Base-by-base conservation (phyloP, 2,329 filamentous ascomycete species). In the Stemphylium vesicarium region DNA sequence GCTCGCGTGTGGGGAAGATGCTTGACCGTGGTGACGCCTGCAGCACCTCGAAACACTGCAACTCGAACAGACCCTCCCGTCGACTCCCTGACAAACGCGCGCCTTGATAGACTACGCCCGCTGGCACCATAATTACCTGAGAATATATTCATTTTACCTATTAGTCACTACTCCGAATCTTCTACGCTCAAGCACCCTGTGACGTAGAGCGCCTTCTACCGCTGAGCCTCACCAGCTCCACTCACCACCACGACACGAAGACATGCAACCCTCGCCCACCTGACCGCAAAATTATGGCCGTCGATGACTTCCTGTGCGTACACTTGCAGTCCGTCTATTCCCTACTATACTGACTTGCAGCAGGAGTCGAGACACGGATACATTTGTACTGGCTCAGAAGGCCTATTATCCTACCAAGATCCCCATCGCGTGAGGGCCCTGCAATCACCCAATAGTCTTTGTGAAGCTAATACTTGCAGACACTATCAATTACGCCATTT, bases 401-500 rank as follows among this genome's bases (percentile, higher is more conserved):
- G 70, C 72, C 36, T 81, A 80, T 77, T 81, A 80, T 63, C 77
- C 78, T 15, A 71, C 79, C 56, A 75, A 75, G 62, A 82, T 82
- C 50, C 79, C 79, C 35, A 77, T 82, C 37, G 78, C 78, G 78
- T 80, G 69, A 69, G 78, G 57, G 46, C 15, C 20, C 18, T 18
- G 15, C 51, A 33, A 6, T 3, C 33, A 29, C 44, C 46, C 13
- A 33, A 38, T 15, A 49, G 44, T 15, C 4, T 22, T 13, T 4
- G 24, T 31, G 42, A 15, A 16, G 48, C 63, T 72, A 45, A 71
- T 55, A 29, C 37, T 35, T 15, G 32, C 68, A 93, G 89, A 63
- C 91, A 95, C 77, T 93, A 89, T 87, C 91, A 95, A 78, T 82
- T 99, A 40, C 91, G 94, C 50, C 94, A 96, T 65, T 88, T 96